These are phyloP conservation scores for Auricularia heimuer DNA, from an alignment of 768 basidiomycete genomes.

Conservation along the genomic window DNA sequence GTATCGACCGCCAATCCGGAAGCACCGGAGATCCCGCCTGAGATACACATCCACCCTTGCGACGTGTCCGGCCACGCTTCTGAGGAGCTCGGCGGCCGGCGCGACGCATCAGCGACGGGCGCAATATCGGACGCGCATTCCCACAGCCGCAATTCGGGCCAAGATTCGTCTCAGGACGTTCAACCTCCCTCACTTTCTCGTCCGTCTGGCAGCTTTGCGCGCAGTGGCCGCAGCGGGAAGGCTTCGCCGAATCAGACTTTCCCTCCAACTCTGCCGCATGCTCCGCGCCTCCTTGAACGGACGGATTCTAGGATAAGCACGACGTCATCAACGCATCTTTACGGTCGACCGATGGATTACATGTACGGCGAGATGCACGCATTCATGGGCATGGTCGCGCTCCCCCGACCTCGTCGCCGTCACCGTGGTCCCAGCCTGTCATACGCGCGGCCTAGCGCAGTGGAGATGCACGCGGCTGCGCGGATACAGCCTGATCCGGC, in stretches of 20 bases:
- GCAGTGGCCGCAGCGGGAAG: not conserved
- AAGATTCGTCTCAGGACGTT: no score
- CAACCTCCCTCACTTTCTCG: not conserved
- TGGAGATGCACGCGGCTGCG: not conserved
- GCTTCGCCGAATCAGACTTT: not conserved
- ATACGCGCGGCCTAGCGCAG: not conserved
- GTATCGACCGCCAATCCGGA: not conserved
- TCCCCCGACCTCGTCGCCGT: not conserved
- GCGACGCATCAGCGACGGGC: not conserved
- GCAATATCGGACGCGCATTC: no score
- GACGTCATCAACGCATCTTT: not conserved
- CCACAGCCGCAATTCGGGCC: no score
- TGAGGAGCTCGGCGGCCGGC: not conserved
- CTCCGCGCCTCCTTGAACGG: not conserved
- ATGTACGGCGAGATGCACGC: conserved; percentile 2
- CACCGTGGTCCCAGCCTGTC: not conserved
- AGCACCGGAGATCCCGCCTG: not conserved
- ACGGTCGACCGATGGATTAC: not conserved
- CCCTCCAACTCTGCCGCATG: not conserved
- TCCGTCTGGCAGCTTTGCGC: not conserved
- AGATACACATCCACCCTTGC: not conserved
- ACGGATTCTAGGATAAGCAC: not conserved
- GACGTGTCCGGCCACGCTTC: not conserved
- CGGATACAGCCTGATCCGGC: not conserved
- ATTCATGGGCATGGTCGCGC: not conserved